phyloP scores from a whole-genome alignment of 345 rosid species.

The Sonneratia caseolaris region DNA sequence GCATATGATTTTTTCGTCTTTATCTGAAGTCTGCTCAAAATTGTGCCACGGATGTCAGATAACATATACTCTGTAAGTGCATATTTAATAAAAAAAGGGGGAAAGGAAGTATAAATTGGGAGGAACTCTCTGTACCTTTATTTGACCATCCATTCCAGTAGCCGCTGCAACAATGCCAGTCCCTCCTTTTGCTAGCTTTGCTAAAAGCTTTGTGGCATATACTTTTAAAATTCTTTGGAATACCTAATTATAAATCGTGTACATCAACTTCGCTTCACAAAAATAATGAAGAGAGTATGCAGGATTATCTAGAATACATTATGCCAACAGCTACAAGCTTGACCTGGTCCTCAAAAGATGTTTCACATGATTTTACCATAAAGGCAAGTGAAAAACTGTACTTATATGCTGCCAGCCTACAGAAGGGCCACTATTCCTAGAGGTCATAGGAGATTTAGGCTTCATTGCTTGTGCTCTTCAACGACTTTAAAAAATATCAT shows the following conservation, averaged over 20 bases:
- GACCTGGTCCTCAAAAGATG: not conserved
- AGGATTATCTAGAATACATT: not conserved
- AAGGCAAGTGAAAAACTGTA: not conserved
- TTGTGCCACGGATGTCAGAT: constrained; percentile 9
- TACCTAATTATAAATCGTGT: constrained; percentile 36
- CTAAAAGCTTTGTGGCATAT: constrained; percentile 77
- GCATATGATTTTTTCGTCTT: constrained; percentile 88
- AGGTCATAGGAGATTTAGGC: not conserved
- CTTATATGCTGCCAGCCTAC: not conserved
- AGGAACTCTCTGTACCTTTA: constrained; percentile 45
- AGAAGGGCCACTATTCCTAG: not conserved
- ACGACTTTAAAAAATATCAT: not conserved
- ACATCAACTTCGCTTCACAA: not conserved
- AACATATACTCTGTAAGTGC: not conserved
- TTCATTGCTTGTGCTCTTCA: not conserved
- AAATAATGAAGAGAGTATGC: not conserved
- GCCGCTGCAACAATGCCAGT: constrained; percentile 97
- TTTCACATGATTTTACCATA: not conserved
- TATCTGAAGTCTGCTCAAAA: constrained; percentile 69
- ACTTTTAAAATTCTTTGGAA: constrained; percentile 91
- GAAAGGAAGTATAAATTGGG: not conserved
- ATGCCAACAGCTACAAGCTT: not conserved
- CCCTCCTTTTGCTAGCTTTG: constrained; percentile 88
- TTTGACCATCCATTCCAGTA: constrained; percentile 93
- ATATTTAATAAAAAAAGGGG: constrained; percentile 1